Evolutionary conservation across 78 protist genomes (phyloP).

Genomic region (Tieghemostelium lacteum): DNA sequence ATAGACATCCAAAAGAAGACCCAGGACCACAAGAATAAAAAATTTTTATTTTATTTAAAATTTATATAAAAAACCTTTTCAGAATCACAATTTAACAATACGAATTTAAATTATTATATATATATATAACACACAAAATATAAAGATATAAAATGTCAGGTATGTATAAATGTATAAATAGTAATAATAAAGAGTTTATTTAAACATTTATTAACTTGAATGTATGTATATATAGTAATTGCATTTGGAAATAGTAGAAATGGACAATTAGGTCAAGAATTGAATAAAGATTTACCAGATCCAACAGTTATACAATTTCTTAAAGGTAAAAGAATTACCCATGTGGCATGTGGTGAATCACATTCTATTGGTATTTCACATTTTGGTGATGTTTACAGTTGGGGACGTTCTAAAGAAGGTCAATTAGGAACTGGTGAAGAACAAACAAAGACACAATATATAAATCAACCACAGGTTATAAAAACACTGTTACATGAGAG

Average conservation of each 20-base stretch:
- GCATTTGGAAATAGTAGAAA: constrained; percentile 55
- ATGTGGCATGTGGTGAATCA: constrained; percentile 54
- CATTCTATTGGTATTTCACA: constrained; percentile 53
- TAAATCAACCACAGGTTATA: not conserved
- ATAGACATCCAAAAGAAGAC: too few relatives aligned
- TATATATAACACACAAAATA: too few relatives aligned
- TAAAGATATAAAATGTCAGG: constrained; percentile 28
- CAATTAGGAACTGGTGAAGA: constrained; percentile 51
- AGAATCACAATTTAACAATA: too few relatives aligned
- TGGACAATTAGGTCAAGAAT: constrained; percentile 55
- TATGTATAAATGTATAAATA: not conserved
- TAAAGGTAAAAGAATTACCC: constrained; percentile 60
- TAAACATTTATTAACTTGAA: not conserved
- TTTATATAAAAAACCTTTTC: too few relatives aligned
- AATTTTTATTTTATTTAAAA: too few relatives aligned
- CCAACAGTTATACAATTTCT: constrained; percentile 61
- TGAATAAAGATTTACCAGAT: constrained; percentile 55
- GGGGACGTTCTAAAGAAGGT: constrained; percentile 79
- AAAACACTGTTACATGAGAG: constrained; percentile 37
- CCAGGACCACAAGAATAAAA: too few relatives aligned
- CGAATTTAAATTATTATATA: not conserved
- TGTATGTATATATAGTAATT: constrained; percentile 1
- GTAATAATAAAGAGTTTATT: not conserved
- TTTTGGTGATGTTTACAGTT: constrained; percentile 79
- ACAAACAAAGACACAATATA: not conserved